Conservation (phyloP, 208 protist species). For the Herpetomonas tarakana region DNA sequence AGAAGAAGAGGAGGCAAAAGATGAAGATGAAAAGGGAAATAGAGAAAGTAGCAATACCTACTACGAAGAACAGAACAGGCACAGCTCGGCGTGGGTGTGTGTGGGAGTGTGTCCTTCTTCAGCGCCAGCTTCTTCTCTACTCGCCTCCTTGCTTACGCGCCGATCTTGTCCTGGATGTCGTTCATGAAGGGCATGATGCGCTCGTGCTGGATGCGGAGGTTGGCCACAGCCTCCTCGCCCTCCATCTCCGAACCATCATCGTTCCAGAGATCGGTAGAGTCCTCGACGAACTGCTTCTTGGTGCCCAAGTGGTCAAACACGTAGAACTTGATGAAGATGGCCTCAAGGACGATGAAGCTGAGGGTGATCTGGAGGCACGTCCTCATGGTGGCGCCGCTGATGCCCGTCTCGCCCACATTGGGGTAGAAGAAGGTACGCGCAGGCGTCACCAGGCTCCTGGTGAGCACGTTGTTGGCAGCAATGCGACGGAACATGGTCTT, state of each 20-base stretch:
- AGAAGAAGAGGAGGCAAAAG: not conserved
- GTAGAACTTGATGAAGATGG: constrained; percentile 26
- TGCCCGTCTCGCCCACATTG: constrained; percentile 61
- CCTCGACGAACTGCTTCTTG: constrained; percentile 72
- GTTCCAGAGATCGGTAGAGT: constrained; percentile 78
- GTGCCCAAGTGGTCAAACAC: constrained; percentile 56
- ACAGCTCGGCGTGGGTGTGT: no score
- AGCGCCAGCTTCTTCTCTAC: no score
- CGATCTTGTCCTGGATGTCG: constrained; percentile 73
- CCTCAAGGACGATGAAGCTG: constrained; percentile 25
- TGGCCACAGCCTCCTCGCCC: constrained; percentile 82
- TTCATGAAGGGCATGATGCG: constrained; percentile 91
- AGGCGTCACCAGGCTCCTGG: constrained; percentile 1
- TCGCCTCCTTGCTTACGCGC: constrained; percentile 27
- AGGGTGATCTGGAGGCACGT: constrained; percentile 28
- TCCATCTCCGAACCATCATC: constrained; percentile 80
- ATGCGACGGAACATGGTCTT: constrained; percentile 46
- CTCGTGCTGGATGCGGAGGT: constrained; percentile 84
- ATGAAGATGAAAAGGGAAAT: constrained; percentile 8
- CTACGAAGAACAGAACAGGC: no score
- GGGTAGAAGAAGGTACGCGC: constrained; percentile 72
- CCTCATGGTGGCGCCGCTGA: constrained; percentile 62
- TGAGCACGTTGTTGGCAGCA: constrained; percentile 8
- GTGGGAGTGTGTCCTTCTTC: no score
- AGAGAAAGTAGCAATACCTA: not conserved